Base-by-base conservation (phyloP, 2,329 filamentous ascomycete genomes). In the Colletotrichum godetiae region DNA sequence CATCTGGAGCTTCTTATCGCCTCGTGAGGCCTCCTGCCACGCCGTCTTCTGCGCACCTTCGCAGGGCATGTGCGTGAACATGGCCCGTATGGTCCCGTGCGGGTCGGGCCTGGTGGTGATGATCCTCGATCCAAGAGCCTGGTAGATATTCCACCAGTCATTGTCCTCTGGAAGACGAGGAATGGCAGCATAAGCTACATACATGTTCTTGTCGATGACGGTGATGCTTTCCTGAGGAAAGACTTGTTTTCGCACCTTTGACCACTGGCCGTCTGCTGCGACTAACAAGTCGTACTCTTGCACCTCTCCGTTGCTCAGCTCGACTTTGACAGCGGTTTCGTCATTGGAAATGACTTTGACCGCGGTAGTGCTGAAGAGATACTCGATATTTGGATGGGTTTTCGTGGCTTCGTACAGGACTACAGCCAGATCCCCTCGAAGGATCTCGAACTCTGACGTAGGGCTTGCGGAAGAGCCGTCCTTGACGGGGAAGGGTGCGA, bases 381-480 rank as follows among this genome's bases (percentile, higher is more conserved):
- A 82, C 27, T 72, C 70, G 7, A 78, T 74, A n/a, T 81, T 82
- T 4, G 68, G 42, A 42, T 70, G 53, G 11, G 49, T 27, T 24
- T 19, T 67, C 3, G 55, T 70, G 15, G 76, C 79, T 0, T 88
- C 83, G 75, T 87, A 86, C 1, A 92, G 77, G 1, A 91, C 80
- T 15, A 81, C 78, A 5, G 85, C 84, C 15, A 92, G 76, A 59
- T 90, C 87, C 0, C 87, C 89, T 11, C 90, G 82, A 82, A 92
- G 87, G 61, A 92, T 87, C 80, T 92, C 90, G 74, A 84, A 90
- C 68, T 92, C 89, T 72, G 85, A 86, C 0, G 87, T 88, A 12
- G 62, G 37, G 89, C 78, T 19, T 79, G 80, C 76, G 87, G 86
- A 42, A 75, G 76, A 0, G 84, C 84, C 68, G 82, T 79, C 4